Conservation (phyloP, 73 alveolate species). For the Effrenium voratum region DNA sequence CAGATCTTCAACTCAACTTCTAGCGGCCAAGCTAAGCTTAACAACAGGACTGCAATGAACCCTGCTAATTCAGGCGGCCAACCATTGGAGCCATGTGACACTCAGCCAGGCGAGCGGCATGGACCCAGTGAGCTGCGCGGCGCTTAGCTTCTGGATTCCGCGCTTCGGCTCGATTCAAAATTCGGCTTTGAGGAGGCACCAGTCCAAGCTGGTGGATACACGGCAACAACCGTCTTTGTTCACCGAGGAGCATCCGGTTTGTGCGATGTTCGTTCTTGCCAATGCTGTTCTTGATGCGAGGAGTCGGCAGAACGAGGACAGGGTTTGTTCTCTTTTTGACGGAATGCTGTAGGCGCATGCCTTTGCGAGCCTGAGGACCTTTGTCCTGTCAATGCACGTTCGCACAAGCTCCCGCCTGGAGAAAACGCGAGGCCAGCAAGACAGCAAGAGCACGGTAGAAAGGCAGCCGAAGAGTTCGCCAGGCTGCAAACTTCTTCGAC, state of each 20-base stretch:
- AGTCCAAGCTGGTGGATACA: slow-evolving; percentile 50
- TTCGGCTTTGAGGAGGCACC: slow-evolving; percentile 32
- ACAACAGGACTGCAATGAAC: no score
- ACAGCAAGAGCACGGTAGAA: not conserved
- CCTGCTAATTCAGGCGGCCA: no score
- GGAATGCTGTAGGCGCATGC: not conserved
- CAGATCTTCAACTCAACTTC: no score
- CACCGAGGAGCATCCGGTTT: slow-evolving; percentile 5
- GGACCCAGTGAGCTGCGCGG: slow-evolving; percentile 55
- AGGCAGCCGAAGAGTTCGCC: not conserved
- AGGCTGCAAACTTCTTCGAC: slow-evolving; percentile 87
- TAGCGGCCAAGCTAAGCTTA: no score
- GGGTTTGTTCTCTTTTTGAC: no score
- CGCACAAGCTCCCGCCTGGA: slow-evolving; percentile 82
- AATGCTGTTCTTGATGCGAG: not conserved
- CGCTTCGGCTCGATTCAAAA: not conserved
- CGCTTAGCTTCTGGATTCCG: not conserved
- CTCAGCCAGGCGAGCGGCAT: slow-evolving; percentile 32
- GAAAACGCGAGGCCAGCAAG: slow-evolving; percentile 40
- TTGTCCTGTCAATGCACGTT: slow-evolving; percentile 54
- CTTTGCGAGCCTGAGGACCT: slow-evolving; percentile 10
- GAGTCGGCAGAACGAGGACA: no score
- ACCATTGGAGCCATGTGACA: no score
- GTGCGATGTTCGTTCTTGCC: slow-evolving; percentile 23
- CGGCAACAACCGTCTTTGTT: slow-evolving; percentile 53